Evolutionary conservation across 495 filamentous ascomycete genomes (phyloP), one percentile per base, ranked within the genome.

Genomic region (Aspergillus conjunctus): DNA sequence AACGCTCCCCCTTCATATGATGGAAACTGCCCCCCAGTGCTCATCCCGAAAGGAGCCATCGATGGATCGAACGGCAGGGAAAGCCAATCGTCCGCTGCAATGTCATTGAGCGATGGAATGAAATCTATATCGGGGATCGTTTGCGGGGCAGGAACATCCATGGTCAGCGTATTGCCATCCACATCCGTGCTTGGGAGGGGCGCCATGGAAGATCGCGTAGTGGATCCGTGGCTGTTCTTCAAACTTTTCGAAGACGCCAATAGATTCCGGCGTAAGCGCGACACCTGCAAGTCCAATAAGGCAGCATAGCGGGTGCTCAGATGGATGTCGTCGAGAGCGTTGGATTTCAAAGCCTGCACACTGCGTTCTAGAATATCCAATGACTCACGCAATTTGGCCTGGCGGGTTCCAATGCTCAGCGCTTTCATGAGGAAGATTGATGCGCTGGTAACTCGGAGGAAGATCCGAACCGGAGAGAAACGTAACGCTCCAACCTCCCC

Each of bases 401-500:
- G 79, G 4, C 79, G 72, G 1, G 77, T 76, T 0, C 81, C 81
- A 21, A 84, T 50, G 54, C 81, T 84, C 7, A 84, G 66, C 0
- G 79, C 78, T 68, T 84, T 84, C 69, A 84, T 77, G 11, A 84
- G 51, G 58, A 81, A 84, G 30, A 84, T 81, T 3, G 79, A 81
- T 2, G 79, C 77, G 15, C 78, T 83, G 30, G 76, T 81, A 48
- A 81, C 74, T 18, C 81, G 77, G 6, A 83, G 73, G 53, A 82
- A 79, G 33, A 82, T 81, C 34, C 81, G 77, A 15, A 84, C 79
- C 0, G 81, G 81, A 0, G 74, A 80, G 54, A 81, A 84, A 8
- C 74, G 75, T 33, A 84, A 59, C 12, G 74, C 75, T 7, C 74
- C 78, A 7, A 64, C 51, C 22, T 79, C 70, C 2, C 75, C 76